Conservation (phyloP, 352 stramenopile species). For the Pythium grandisporangium region DNA sequence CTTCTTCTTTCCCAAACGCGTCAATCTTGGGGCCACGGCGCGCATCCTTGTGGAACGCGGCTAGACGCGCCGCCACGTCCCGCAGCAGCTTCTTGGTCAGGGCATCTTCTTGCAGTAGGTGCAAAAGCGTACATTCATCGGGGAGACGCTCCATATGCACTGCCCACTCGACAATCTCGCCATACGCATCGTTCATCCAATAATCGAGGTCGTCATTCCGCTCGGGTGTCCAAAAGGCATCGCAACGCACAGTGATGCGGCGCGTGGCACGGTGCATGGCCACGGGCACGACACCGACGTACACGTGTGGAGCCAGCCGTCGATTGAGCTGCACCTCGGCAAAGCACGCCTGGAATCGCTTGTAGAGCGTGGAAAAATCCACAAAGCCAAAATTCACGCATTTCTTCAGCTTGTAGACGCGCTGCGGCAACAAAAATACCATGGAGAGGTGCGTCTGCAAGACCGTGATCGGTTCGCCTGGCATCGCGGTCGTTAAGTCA, state of each 20-base stretch:
- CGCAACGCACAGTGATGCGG: constrained; percentile 39
- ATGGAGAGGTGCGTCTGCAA: constrained; percentile 75
- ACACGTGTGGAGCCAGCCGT: constrained; percentile 51
- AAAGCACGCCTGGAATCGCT: constrained; percentile 60
- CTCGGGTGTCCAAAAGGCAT: constrained; percentile 60
- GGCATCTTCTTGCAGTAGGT: constrained; percentile 19
- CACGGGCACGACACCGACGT: constrained; percentile 55
- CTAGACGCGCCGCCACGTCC: constrained; percentile 32
- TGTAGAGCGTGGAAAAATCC: constrained; percentile 64
- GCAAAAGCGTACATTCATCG: constrained; percentile 37
- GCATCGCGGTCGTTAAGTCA: too few species aligned
- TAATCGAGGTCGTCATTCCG: constrained; percentile 50
- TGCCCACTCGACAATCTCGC: constrained; percentile 71
- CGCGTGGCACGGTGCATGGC: constrained; percentile 47
- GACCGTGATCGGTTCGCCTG: constrained; percentile 22
- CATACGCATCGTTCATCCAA: constrained; percentile 53
- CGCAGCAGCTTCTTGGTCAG: constrained; percentile 27
- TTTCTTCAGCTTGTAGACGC: constrained; percentile 76
- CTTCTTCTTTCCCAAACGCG: constrained; percentile 33
- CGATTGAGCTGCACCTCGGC: constrained; percentile 70
- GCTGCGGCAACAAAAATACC: constrained; percentile 43
- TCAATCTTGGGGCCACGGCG: constrained; percentile 47
- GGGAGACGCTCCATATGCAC: constrained; percentile 63
- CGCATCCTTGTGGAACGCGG: constrained; percentile 44
- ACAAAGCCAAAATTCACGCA: constrained; percentile 63